Conservation (phyloP, 345 rosid species). For the Limnanthes douglasii region DNA sequence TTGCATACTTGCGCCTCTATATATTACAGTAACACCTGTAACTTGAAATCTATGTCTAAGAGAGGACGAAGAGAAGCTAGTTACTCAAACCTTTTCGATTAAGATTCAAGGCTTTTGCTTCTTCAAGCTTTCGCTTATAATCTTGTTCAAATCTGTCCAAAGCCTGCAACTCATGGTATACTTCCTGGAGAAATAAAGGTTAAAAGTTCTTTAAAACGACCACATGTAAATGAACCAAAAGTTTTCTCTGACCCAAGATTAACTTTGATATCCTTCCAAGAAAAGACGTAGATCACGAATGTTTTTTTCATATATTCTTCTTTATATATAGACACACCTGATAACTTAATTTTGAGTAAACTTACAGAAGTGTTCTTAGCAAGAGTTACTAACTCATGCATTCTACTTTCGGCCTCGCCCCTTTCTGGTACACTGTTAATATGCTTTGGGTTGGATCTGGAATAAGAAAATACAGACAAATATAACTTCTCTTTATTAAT, state of each 20-base stretch:
- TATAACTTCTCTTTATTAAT: constrained; percentile 6
- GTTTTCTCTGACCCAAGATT: neutral
- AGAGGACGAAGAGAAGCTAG: too few relatives aligned
- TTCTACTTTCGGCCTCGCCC: constrained; percentile 48
- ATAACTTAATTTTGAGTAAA: constrained; percentile 1
- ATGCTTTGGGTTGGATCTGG: too few relatives aligned
- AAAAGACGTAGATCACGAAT: too few relatives aligned
- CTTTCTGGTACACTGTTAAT: too few relatives aligned
- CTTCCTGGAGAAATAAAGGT: constrained; percentile 26
- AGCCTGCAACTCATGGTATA: constrained; percentile 54
- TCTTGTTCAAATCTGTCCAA: constrained; percentile 61
- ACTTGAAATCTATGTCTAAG: too few relatives aligned
- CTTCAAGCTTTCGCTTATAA: constrained; percentile 34
- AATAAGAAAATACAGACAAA: constrained; percentile 9
- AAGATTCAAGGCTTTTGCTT: constrained; percentile 35
- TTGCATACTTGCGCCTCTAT: too few relatives aligned
- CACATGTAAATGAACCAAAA: neutral
- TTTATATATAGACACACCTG: too few relatives aligned
- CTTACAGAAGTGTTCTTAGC: constrained; percentile 81
- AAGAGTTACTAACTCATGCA: constrained; percentile 54
- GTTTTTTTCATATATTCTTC: too few relatives aligned
- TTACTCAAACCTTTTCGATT: constrained; percentile 31
- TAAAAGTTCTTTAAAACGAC: constrained; percentile 1
- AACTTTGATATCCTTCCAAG: neutral
- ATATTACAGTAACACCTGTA: too few relatives aligned